These are phyloP conservation scores for Ustulina deusta DNA, from an alignment of 2,329 filamentous ascomycete genomes.

Conservation along the genomic window DNA sequence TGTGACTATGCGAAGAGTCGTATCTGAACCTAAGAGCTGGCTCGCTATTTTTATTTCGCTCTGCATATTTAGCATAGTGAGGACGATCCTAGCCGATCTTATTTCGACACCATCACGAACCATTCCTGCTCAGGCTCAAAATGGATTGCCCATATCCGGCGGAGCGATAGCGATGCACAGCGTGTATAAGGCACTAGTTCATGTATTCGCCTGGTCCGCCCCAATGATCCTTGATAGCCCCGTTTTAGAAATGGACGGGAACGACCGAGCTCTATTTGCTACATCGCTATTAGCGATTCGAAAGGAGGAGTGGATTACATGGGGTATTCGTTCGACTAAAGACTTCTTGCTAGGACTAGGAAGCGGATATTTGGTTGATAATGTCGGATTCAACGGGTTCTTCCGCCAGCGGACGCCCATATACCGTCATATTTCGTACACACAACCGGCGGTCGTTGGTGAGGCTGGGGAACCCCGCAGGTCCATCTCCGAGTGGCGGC, in stretches of 20 bases:
- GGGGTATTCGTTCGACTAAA: constrained; percentile 60
- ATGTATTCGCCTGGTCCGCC: constrained; percentile 59
- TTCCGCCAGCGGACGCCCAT: constrained; percentile 55
- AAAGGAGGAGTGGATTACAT: constrained; percentile 60
- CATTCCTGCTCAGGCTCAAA: constrained; percentile 44
- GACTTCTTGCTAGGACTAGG: constrained; percentile 66
- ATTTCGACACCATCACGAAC: constrained; percentile 51
- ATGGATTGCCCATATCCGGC: constrained; percentile 43
- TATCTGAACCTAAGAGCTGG: constrained; percentile 59
- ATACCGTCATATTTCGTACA: constrained; percentile 50
- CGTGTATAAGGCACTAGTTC: constrained; percentile 65
- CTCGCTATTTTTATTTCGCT: constrained; percentile 66
- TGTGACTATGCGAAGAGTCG: constrained; percentile 55
- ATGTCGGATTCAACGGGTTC: constrained; percentile 57
- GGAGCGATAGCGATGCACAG: constrained; percentile 57
- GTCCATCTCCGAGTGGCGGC: constrained; percentile 55
- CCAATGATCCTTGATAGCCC: constrained; percentile 60
- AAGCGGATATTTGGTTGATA: constrained; percentile 55
- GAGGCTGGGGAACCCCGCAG: constrained; percentile 53
- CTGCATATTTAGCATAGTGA: constrained; percentile 69
- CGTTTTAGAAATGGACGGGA: constrained; percentile 56
- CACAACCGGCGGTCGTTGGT: constrained; percentile 51
- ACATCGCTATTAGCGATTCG: constrained; percentile 60
- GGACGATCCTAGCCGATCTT: constrained; percentile 64
- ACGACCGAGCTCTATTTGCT: constrained; percentile 59